These are phyloP conservation scores for Diplodia sapinea DNA, from an alignment of 2,329 filamentous ascomycete species.

Conservation along the genomic window DNA sequence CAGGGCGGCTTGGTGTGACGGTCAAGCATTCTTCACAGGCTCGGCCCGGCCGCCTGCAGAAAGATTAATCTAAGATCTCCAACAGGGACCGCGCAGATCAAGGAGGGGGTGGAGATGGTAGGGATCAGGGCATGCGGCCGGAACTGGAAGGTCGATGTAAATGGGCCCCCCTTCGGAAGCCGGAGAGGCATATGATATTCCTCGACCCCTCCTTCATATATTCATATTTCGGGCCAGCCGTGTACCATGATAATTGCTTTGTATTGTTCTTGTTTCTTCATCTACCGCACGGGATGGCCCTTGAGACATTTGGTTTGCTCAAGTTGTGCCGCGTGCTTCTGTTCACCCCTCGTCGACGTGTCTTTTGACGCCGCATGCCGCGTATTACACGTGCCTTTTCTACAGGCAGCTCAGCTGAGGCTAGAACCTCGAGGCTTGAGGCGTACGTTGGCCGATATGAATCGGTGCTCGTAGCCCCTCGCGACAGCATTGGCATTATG, in stretches of 20 bases:
- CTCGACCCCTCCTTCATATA: neutral
- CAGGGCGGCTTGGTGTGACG: neutral
- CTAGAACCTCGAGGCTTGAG: neutral
- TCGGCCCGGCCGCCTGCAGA: neutral
- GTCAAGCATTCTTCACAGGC: constrained; percentile 8
- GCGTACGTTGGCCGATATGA: neutral
- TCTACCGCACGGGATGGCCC: constrained; percentile 5
- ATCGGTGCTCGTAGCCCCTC: neutral
- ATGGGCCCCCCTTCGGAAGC: neutral
- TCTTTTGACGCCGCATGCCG: neutral
- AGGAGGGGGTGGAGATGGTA: neutral
- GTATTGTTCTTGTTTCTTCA: constrained; percentile 11
- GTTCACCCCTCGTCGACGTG: neutral
- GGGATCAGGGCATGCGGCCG: neutral
- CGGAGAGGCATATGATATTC: neutral
- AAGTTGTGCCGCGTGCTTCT: neutral
- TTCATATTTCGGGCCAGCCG: neutral
- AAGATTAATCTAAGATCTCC: neutral
- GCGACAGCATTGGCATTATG: neutral
- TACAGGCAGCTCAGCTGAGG: constrained; percentile 7
- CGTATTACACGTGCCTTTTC: neutral
- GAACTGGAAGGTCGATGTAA: neutral
- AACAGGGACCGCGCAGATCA: neutral
- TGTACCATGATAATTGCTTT: constrained; percentile 5
- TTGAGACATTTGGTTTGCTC: neutral